Evolutionary conservation across 495 filamentous ascomycete genomes (phyloP).

Genomic region (Pseudomonodictys pantanalensis): DNA sequence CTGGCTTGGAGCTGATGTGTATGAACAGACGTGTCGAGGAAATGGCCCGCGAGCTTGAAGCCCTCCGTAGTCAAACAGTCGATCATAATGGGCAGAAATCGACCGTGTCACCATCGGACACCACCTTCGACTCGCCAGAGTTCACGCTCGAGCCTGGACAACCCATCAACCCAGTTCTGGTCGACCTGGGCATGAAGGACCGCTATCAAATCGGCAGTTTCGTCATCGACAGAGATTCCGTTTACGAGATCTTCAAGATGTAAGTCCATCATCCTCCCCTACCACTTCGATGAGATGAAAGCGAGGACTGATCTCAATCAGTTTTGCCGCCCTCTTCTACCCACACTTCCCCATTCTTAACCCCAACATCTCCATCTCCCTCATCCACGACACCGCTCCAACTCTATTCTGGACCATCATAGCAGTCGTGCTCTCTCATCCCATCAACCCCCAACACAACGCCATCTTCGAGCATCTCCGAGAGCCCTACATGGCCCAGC

Average conservation of each 20-base stretch:
- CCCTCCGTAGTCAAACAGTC: background rate
- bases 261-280: background rate
- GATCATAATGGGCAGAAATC: background rate
- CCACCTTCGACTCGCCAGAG: background rate
- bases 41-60: slow-evolving; percentile 17
- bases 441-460: background rate
- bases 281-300: background rate
- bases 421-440: slow-evolving; percentile 1
- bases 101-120: background rate
- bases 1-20: no score
- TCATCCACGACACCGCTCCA: background rate
- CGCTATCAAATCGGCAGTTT: slow-evolving; percentile 5
- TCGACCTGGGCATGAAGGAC: background rate
- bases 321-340: slow-evolving; percentile 11
- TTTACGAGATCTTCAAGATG: slow-evolving; percentile 10
- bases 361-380: background rate
- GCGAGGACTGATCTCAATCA: slow-evolving; percentile 1
- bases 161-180: background rate
- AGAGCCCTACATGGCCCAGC: background rate
- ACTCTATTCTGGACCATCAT: slow-evolving; percentile 22
- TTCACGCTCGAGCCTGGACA: background rate
- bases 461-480: background rate
- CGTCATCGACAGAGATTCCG: background rate
- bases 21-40: slow-evolving; percentile 22
- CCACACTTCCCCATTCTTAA: slow-evolving; percentile 19